Conservation (phyloP, 2,329 filamentous ascomycete species). For the Rhynchosporium graminicola region DNA sequence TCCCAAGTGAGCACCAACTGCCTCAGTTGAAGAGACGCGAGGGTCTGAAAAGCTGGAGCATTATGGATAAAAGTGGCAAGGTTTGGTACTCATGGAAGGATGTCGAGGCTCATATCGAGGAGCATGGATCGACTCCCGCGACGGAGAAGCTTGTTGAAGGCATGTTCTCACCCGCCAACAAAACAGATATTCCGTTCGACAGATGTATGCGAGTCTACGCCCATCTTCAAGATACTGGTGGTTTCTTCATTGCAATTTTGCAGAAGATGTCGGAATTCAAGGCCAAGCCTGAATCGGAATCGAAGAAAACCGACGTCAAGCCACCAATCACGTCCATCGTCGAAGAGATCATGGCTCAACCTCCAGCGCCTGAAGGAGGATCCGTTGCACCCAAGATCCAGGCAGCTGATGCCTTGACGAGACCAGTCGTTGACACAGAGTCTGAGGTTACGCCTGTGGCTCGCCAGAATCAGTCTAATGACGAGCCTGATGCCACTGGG, state of each 20-base stretch:
- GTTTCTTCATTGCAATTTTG: constrained; percentile 94
- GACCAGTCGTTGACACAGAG: constrained; percentile 33
- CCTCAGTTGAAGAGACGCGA: constrained; percentile 73
- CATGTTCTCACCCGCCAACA: constrained; percentile 71
- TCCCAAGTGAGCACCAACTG: constrained; percentile 80
- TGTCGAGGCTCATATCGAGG: constrained; percentile 68
- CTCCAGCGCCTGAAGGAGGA: constrained; percentile 37
- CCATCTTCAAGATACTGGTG: constrained; percentile 93
- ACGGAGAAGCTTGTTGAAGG: constrained; percentile 71
- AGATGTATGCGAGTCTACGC: constrained; percentile 93
- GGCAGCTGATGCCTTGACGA: constrained; percentile 35
- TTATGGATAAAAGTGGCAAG: constrained; percentile 83
- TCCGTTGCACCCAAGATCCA: constrained; percentile 39
- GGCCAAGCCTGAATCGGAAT: constrained; percentile 67
- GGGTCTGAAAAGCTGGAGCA: constrained; percentile 80
- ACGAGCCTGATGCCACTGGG: constrained; percentile 29
- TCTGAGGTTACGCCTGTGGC: constrained; percentile 38
- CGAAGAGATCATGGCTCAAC: constrained; percentile 43
- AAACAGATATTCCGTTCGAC: constrained; percentile 72
- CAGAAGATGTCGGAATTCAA: constrained; percentile 89
- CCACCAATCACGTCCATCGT: constrained; percentile 43
- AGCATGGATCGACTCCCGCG: constrained; percentile 57
- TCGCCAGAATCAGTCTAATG: constrained; percentile 39
- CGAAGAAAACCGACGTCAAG: constrained; percentile 50
- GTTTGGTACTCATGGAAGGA: constrained; percentile 83